These are phyloP conservation scores for Blastobotrys indianensis DNA, from an alignment of 1,139 yeast genomes.

Conservation along the genomic window DNA sequence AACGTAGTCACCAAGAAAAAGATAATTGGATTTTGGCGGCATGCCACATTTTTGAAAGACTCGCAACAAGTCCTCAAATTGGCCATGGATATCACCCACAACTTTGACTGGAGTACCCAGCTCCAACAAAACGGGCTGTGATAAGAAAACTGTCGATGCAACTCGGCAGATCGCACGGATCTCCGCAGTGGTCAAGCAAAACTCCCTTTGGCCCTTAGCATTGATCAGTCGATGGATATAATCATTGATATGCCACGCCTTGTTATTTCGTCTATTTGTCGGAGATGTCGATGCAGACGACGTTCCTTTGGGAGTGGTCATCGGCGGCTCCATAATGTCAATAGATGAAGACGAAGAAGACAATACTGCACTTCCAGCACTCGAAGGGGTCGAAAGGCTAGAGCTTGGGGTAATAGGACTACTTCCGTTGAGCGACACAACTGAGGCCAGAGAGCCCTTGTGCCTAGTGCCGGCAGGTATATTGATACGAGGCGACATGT, in stretches of 20 bases:
- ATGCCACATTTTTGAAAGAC: slow-evolving; percentile 72
- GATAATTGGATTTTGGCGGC: slow-evolving; percentile 73
- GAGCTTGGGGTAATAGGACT: slow-evolving; percentile 10
- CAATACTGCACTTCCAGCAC: slow-evolving; percentile 3
- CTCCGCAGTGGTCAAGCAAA: slow-evolving; percentile 45
- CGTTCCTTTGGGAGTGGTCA: slow-evolving; percentile 1
- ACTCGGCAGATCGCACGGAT: slow-evolving; percentile 59
- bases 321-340: background rate
- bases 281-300: background rate
- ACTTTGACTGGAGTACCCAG: slow-evolving; percentile 80
- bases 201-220: slow-evolving; percentile 16
- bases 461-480: no score
- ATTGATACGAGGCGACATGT: no score
- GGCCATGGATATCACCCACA: slow-evolving; percentile 87
- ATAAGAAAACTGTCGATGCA: slow-evolving; percentile 62
- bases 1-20: slow-evolving; percentile 80
- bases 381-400: slow-evolving; percentile 13
- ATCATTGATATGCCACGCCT: slow-evolving; percentile 12
- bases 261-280: background rate
- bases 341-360: slow-evolving; percentile 7
- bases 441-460: no score
- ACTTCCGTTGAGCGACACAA: background rate
- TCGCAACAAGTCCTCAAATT: slow-evolving; percentile 66
- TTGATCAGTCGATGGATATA: slow-evolving; percentile 22
- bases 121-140: slow-evolving; percentile 71